Conservation (phyloP, 2,329 filamentous ascomycete genomes). For the Penicillium psychrosexuale region DNA sequence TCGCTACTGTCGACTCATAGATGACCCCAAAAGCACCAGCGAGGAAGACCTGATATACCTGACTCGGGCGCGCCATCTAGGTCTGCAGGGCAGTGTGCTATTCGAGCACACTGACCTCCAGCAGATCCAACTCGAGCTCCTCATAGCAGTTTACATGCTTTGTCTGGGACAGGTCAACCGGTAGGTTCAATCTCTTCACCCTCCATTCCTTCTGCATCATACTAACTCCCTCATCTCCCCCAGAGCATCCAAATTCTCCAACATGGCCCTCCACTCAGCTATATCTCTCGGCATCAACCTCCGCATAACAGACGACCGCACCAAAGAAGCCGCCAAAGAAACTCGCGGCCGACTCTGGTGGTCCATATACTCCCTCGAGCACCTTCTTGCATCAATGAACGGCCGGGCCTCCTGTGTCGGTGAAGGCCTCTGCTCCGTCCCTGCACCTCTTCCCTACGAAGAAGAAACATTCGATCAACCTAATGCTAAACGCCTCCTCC, state of each 20-base stretch:
- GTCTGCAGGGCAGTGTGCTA: conserved; percentile 34
- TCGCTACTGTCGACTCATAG: conserved; percentile 36
- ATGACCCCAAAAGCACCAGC: conserved; percentile 24
- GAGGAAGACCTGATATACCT: conserved; percentile 42
- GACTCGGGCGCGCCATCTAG: conserved; percentile 39
- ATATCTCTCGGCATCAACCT: conserved; percentile 44
- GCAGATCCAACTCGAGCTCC: conserved; percentile 42
- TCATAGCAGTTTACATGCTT: conserved; percentile 43
- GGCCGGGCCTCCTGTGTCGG: conserved; percentile 41
- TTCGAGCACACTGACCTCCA: conserved; percentile 44
- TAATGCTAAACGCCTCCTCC: conserved; percentile 26
- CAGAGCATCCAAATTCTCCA: conserved; percentile 42
- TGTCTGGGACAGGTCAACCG: conserved; percentile 43
- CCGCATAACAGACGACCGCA: conserved; percentile 34
- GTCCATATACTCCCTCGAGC: conserved; percentile 43
- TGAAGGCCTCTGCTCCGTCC: conserved; percentile 38
- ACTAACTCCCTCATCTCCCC: background rate
- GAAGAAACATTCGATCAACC: conserved; percentile 35
- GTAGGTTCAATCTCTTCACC: conserved; percentile 19
- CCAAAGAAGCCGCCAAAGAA: conserved; percentile 40
- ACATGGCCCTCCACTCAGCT: conserved; percentile 41
- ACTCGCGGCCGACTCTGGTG: conserved; percentile 44
- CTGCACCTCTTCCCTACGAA: conserved; percentile 37
- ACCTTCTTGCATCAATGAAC: conserved; percentile 42
- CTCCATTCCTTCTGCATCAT: background rate